Evolutionary conservation across 2,329 filamentous ascomycete genomes (phyloP).

Genomic region (Pezicula rhizophila): DNA sequence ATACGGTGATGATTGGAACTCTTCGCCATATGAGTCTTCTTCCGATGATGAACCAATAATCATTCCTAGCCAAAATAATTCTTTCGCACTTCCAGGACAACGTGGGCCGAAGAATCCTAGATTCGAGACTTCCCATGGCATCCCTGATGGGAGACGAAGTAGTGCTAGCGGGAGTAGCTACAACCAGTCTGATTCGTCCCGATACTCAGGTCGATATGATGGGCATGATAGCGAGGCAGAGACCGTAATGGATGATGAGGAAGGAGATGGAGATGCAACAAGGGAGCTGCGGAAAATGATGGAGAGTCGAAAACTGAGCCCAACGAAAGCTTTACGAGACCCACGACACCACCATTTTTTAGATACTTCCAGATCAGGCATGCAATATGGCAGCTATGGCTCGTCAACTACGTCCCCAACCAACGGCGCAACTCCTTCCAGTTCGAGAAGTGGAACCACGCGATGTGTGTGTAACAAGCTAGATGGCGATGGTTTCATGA

Average conservation of each 20-base stretch:
- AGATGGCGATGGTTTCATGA: constrained; percentile 47
- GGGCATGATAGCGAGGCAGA: constrained; percentile 51
- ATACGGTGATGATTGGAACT: constrained; percentile 34
- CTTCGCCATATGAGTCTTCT: constrained; percentile 45
- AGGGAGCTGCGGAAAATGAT: constrained; percentile 53
- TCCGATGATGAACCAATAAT: constrained; percentile 60
- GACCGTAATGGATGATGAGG: constrained; percentile 45
- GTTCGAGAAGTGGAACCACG: constrained; percentile 30
- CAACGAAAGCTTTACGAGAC: constrained; percentile 13
- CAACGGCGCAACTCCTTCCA: constrained; percentile 40
- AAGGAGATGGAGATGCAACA: constrained; percentile 48
- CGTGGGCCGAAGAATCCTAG: constrained; percentile 15
- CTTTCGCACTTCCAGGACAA: constrained; percentile 35
- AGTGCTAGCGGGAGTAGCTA: constrained; percentile 19
- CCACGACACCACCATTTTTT: constrained; percentile 17
- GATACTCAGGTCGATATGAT: constrained; percentile 18
- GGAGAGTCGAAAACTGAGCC: constrained; percentile 21
- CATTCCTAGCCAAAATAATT: constrained; percentile 54
- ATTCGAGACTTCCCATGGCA: constrained; percentile 17
- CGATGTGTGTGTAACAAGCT: constrained; percentile 48
- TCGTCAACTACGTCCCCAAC: constrained; percentile 41
- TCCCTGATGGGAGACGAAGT: constrained; percentile 12
- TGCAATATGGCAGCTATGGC: constrained; percentile 16
- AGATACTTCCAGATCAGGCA: constrained; percentile 12
- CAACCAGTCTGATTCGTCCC: constrained; percentile 25